Evolutionary conservation across 1,139 yeast species (phyloP).

Genomic region (Arxiozyma heterogenica): DNA sequence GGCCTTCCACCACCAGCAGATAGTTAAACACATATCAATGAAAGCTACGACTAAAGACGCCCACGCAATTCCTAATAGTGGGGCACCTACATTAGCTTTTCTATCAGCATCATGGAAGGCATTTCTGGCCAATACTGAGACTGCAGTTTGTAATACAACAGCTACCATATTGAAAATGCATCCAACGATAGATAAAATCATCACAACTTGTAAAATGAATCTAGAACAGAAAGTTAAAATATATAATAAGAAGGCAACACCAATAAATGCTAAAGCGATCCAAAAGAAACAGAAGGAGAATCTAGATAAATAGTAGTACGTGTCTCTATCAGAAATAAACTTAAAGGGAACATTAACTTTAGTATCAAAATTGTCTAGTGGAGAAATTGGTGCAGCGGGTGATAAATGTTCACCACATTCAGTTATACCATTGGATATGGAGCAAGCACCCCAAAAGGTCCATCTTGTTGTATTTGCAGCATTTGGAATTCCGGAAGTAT

Average conservation of each 20-base stretch:
- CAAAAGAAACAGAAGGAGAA: constrained; percentile 60
- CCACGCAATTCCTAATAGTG: constrained; percentile 59
- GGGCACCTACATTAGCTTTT: constrained; percentile 45
- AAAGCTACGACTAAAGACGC: constrained; percentile 39
- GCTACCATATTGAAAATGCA: constrained; percentile 49
- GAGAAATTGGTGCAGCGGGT: constrained; percentile 65
- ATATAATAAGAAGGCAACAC: constrained; percentile 38
- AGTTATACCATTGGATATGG: constrained; percentile 26
- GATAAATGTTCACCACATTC: constrained; percentile 32
- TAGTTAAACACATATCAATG: constrained; percentile 10
- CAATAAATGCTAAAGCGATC: constrained; percentile 50
- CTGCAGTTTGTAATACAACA: constrained; percentile 61
- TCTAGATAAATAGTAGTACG: constrained; percentile 60
- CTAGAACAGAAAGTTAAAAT: constrained; percentile 36
- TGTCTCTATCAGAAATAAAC: constrained; percentile 47
- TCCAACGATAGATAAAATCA: constrained; percentile 45
- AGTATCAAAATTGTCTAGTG: constrained; percentile 61
- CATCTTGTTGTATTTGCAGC: constrained; percentile 56
- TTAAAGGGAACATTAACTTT: constrained; percentile 44
- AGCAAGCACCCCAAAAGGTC: constrained; percentile 80
- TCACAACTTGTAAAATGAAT: constrained; percentile 45
- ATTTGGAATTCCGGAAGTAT: constrained; percentile 46
- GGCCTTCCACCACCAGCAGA: constrained; percentile 3
- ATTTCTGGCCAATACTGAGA: constrained; percentile 52
- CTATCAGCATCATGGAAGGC: constrained; percentile 45